Conservation (phyloP, 2,329 filamentous ascomycete species). For the Gliomastix tumulicola region DNA sequence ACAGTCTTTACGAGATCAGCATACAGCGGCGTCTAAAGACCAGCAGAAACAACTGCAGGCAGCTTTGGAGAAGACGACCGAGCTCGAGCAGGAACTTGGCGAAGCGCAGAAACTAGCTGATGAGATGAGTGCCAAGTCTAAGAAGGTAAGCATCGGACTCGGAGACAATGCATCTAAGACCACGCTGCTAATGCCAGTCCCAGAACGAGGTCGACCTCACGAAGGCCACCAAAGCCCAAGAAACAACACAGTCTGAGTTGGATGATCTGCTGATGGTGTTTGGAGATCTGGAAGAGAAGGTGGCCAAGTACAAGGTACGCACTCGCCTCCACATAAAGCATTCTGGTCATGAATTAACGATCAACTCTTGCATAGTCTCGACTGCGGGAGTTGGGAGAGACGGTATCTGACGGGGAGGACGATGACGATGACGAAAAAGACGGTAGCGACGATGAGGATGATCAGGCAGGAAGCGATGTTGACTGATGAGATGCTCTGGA, state of each 20-base stretch:
- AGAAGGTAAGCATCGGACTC: slow-evolving; percentile 13
- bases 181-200: neutral
- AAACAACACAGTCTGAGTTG: slow-evolving; percentile 62
- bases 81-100: slow-evolving; percentile 17
- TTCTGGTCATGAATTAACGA: slow-evolving; percentile 6
- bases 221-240: slow-evolving; percentile 53
- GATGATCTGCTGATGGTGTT: slow-evolving; percentile 80
- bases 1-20: slow-evolving; percentile 39
- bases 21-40: slow-evolving; percentile 17
- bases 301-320: slow-evolving; percentile 65
- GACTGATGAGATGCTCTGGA: no score
- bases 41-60: slow-evolving; percentile 14
- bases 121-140: slow-evolving; percentile 12
- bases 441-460: slow-evolving; percentile 22
- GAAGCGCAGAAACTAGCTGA: slow-evolving; percentile 5
- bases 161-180: neutral
- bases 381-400: slow-evolving; percentile 59
- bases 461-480: slow-evolving; percentile 12
- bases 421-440: slow-evolving; percentile 52
- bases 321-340: neutral
- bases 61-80: slow-evolving; percentile 11
- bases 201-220: slow-evolving; percentile 22
- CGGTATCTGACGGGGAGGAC: slow-evolving; percentile 71
- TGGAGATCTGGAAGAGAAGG: slow-evolving; percentile 72
- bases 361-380: slow-evolving; percentile 48